Conservation (phyloP, 2,329 filamentous ascomycete species). For the Penicillium sp. region DNA sequence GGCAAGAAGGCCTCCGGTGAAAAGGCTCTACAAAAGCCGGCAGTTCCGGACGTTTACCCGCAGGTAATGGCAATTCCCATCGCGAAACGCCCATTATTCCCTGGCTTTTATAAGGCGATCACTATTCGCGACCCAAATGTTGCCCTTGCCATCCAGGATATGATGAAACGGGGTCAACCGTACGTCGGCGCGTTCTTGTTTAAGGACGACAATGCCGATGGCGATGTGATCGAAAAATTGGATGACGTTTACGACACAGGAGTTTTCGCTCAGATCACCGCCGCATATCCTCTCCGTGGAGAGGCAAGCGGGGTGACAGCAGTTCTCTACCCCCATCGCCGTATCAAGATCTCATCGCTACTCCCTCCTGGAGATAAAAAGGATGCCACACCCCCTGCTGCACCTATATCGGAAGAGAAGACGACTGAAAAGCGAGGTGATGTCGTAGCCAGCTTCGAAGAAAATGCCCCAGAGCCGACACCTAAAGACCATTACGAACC, state of each 20-base stretch:
- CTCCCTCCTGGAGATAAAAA: constrained; percentile 61
- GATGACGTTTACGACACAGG: constrained; percentile 94
- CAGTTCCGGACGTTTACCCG: constrained; percentile 91
- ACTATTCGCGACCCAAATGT: constrained; percentile 94
- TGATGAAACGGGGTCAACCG: constrained; percentile 93
- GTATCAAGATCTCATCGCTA: constrained; percentile 84
- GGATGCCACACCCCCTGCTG: constrained; percentile 30
- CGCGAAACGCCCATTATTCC: constrained; percentile 87
- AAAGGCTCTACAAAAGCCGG: constrained; percentile 77
- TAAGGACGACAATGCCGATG: constrained; percentile 92
- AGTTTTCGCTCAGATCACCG: constrained; percentile 97
- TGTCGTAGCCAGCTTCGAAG: constrained; percentile 95
- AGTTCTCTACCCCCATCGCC: constrained; percentile 91
- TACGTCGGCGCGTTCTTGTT: constrained; percentile 97
- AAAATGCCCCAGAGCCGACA: constrained; percentile 63
- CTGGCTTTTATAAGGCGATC: constrained; percentile 98
- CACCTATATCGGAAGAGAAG: constrained; percentile 38
- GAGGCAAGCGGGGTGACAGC: constrained; percentile 84
- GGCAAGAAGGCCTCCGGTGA: constrained; percentile 68
- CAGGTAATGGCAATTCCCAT: constrained; percentile 98
- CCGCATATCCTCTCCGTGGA: constrained; percentile 81
- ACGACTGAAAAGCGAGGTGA: constrained; percentile 76
- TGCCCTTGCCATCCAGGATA: constrained; percentile 86
- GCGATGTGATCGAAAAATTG: constrained; percentile 85
- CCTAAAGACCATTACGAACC: constrained; percentile 70